phyloP scores from a whole-genome alignment of 352 stramenopile genomes.

The Globisporangium rhizosaccharum region DNA sequence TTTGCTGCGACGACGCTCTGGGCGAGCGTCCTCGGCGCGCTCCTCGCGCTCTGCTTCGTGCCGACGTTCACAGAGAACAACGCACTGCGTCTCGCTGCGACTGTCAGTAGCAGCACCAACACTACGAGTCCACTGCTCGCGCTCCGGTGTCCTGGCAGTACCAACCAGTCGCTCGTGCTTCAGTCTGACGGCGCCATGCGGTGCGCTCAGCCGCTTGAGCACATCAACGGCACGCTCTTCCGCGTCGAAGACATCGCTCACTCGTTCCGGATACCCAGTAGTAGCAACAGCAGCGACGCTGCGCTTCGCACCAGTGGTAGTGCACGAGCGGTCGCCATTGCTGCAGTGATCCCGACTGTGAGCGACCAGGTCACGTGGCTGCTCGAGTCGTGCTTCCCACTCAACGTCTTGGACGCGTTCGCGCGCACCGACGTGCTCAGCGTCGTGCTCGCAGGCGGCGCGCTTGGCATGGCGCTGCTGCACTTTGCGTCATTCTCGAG shows the following conservation, averaged over 20 bases:
- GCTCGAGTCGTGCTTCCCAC: slow-evolving; percentile 27
- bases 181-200: slow-evolving; percentile 28
- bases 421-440: slow-evolving; percentile 30
- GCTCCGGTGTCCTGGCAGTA: slow-evolving; percentile 19
- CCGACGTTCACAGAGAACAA: slow-evolving; percentile 25
- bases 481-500: slow-evolving; percentile 14
- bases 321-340: slow-evolving; percentile 1
- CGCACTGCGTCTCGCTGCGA: slow-evolving; percentile 17
- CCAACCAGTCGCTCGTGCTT: slow-evolving; percentile 23
- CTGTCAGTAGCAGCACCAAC: slow-evolving; percentile 2
- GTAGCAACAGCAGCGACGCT: background rate
- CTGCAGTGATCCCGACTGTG: slow-evolving; percentile 17
- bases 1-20: slow-evolving; percentile 36
- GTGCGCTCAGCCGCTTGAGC: slow-evolving; percentile 15
- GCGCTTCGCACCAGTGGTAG: too few relatives aligned
- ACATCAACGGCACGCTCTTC: slow-evolving; percentile 38
- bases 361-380: slow-evolving; percentile 23
- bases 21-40: slow-evolving; percentile 38
- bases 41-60: slow-evolving; percentile 35
- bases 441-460: slow-evolving; percentile 26
- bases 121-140: slow-evolving; percentile 13
- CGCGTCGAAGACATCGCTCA: slow-evolving; percentile 36
- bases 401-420: slow-evolving; percentile 22
- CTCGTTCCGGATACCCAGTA: slow-evolving; percentile 19
- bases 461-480: slow-evolving; percentile 25